Evolutionary conservation across 768 basidiomycete species (phyloP), one percentile per base, ranked within the genome.

Genomic region (Pulveroboletus sp.): DNA sequence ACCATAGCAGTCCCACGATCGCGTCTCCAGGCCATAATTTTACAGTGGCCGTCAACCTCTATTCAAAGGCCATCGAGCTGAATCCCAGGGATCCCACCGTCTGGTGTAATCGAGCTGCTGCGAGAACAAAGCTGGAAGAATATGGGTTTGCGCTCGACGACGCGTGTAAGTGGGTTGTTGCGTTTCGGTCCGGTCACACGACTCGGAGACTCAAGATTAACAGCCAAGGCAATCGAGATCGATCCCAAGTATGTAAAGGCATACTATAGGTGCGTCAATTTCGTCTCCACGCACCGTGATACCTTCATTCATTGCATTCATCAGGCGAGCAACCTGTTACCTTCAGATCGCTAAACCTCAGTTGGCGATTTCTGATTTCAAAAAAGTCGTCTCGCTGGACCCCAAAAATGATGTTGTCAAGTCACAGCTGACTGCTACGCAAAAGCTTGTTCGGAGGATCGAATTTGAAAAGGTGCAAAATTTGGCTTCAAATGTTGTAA

Each of bases 91-190:
- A 97, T 59, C 72, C 93, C 44, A 94, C 92, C 13, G 68, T 95
- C 44, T 98, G 90, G 88, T 94, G 88, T 64, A 98, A 98, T 69
- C 80, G 95, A 32, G 93, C 97, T 2, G 90, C 92, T 69, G 80
- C 90, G 13, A 81, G 95, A 43, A 91, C 94, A 69, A 97, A 90
- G 71, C 69, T 98, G 47, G 89, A 99, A 67, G 85, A 99, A 70
- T 87, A 88, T 60, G 97, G 97, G 4, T 93, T 94, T 62, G 97
- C 94, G 14, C 78, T 95, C 23, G 72, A 74, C 24, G 95, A 97
- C 73, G 83, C 92, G 35, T 81, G 93, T 94, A 61, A 65, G 87
- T 79, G 33, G n/a, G 34, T 45, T 40, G 6, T 35, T 36, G 40
- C 45, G 32, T 38, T 49, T 34, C 17, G 16, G 23, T 47, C 23